Percentiles rank a stretch among this genome's conserved stretches.
Evolutionary conservation across 805 yeast genomes (phyloP).

Genomic region (Maudiozyma bulderi): DNA sequence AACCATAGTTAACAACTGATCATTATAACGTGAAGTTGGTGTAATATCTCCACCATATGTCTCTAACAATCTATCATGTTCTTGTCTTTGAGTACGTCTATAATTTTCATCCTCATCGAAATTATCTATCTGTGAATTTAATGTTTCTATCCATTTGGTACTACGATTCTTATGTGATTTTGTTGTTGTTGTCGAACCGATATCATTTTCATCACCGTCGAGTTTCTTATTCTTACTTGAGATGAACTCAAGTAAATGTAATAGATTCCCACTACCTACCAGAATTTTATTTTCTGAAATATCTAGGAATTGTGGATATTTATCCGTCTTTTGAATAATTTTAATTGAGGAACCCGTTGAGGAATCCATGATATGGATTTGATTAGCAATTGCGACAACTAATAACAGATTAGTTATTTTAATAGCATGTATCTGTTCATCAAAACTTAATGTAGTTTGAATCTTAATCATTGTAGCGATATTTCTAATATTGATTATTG

Average conservation of each 20-base stretch:
- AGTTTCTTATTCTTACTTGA: conserved; percentile 3
- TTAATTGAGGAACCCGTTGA: conserved; percentile 24
- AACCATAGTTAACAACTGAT: conserved; percentile 2
- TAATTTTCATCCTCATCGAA: conserved; percentile 23
- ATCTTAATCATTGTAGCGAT: conserved; percentile 15
- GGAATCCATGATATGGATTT: conserved; percentile 23
- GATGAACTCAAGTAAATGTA: conserved; percentile 24
- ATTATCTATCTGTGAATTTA: conserved; percentile 18
- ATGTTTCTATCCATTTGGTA: conserved; percentile 24
- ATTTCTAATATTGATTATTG: conserved; percentile 20
- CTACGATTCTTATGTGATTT: conserved; percentile 7
- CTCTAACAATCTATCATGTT: conserved; percentile 14
- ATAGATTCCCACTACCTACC: conserved; percentile 22
- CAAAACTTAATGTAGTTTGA: conserved; percentile 11
- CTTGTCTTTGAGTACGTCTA: conserved; percentile 8
- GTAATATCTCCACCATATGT: conserved; percentile 23
- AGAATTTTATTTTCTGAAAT: conserved; percentile 27
- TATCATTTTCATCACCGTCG: not conserved
- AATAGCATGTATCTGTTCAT: conserved; percentile 21
- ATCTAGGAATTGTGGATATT: conserved; percentile 22
- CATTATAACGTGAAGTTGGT: conserved; percentile 8
- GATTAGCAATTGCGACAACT: conserved; percentile 24
- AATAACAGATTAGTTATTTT: conserved; percentile 24
- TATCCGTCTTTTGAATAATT: conserved; percentile 25
- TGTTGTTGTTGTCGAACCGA: not conserved